Base-by-base conservation (phyloP, 73 alveolate genomes). In the Paramecium sexaurelia region DNA sequence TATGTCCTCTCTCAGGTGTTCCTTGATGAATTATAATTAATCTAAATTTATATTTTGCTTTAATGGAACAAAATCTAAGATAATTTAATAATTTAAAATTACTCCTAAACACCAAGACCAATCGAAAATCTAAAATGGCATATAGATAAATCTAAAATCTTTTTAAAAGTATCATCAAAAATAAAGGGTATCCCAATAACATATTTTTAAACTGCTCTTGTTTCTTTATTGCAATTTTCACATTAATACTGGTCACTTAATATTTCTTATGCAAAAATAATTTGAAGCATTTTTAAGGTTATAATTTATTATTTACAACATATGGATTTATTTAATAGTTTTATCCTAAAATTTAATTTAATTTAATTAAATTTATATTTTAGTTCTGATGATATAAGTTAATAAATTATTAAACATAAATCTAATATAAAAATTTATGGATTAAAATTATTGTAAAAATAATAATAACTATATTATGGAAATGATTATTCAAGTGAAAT, bases 1-100 rank as follows among this genome's bases (percentile, higher is more conserved):
- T 24, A 78, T 78, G 90, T 19, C 90, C 90, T 43, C 71, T 78
- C 24, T 78, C 90, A 24, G 90, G 75, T 40, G 90, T 78, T 2
- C 90, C 90, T 29, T 78, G 6, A 43, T 78, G 90, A 43, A 78
- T 75, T 11, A 78, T 78, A 7, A 78, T 43, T 24, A 75, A 78
- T 45, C 71, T 78, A 41, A 78, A 78, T 78, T 78, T 78, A 43
- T 78, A 78, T 41, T 45, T 39, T 40, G 90, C 90, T 78, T 78
- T 39, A 19, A 78, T 78, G 20, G 33, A 78, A 45, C 90, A 78
- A n/a, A 78, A 78, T 40, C 87, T 73, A 73, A 13, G 17, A 27
- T 73, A 71, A 36, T 69, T 13, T 27, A 7, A 73, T 15, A n/a
- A 32, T 51, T n/a, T 10, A n/a, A n/a, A n/a, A 51, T 13, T 73